These are phyloP conservation scores for Candida pseudoviswanathii DNA, from an alignment of 1,139 yeast genomes.

Conservation along the genomic window DNA sequence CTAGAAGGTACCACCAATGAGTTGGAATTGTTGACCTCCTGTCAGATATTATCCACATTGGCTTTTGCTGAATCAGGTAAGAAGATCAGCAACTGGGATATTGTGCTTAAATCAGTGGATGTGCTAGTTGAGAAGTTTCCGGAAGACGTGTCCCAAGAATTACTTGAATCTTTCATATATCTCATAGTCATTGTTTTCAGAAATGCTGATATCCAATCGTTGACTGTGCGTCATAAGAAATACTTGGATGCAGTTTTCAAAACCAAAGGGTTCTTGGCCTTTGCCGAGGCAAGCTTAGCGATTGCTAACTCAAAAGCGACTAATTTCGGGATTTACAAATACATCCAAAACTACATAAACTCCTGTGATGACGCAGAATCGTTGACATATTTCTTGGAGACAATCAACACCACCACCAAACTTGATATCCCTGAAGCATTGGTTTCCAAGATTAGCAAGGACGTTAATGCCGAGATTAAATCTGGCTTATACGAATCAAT, in stretches of 20 bases:
- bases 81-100: slow-evolving; percentile 53
- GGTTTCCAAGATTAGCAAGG: background rate
- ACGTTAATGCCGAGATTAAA: slow-evolving; percentile 5
- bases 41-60: slow-evolving; percentile 43
- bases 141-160: slow-evolving; percentile 6
- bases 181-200: slow-evolving; percentile 54
- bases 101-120: slow-evolving; percentile 20
- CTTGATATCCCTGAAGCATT: slow-evolving; percentile 7
- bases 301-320: slow-evolving; percentile 47
- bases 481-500: slow-evolving; percentile 3
- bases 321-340: slow-evolving; percentile 47
- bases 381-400: slow-evolving; percentile 48
- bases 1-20: slow-evolving; percentile 15
- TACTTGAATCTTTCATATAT: slow-evolving; percentile 39
- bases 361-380: slow-evolving; percentile 24
- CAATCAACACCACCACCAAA: slow-evolving; percentile 14
- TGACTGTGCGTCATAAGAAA: slow-evolving; percentile 51
- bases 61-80: slow-evolving; percentile 71
- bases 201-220: slow-evolving; percentile 55
- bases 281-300: slow-evolving; percentile 49
- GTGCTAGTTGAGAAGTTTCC: slow-evolving; percentile 16
- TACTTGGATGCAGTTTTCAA: slow-evolving; percentile 39
- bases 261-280: slow-evolving; percentile 47
- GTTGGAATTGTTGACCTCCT: slow-evolving; percentile 19
- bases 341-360: slow-evolving; percentile 53